phyloP scores from a whole-genome alignment of 768 basidiomycete genomes.

The Mycena epipterygia region DNA sequence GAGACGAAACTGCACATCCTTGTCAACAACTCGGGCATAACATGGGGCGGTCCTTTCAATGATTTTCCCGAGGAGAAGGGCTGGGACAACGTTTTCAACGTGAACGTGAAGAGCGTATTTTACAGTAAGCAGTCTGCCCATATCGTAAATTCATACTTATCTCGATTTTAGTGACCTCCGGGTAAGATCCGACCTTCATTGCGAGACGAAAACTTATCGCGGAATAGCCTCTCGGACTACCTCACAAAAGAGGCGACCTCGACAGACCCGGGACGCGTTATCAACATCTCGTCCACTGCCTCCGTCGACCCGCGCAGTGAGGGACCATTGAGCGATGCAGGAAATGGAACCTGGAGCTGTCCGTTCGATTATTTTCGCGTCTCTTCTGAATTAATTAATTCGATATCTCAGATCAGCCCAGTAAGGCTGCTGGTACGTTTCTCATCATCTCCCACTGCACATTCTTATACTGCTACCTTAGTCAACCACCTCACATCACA shows the following conservation, averaged over 20 bases:
- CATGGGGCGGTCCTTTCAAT: constrained; percentile 81
- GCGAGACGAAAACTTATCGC: neutral
- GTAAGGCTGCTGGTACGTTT: constrained; percentile 80
- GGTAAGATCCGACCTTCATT: neutral
- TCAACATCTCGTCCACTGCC: constrained; percentile 85
- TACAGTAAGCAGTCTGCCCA: constrained; percentile 66
- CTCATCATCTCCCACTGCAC: neutral
- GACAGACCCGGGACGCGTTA: constrained; percentile 78
- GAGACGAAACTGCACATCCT: constrained; percentile 85
- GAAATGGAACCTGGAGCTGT: constrained; percentile 86
- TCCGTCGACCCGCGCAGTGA: constrained; percentile 68
- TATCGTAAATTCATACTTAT: neutral
- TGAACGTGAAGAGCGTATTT: constrained; percentile 90
- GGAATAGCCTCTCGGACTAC: constrained; percentile 64
- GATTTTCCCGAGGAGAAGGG: constrained; percentile 86
- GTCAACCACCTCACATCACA: constrained; percentile 85
- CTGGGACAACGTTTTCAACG: constrained; percentile 86
- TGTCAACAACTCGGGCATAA: constrained; percentile 86
- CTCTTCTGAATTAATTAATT: constrained; percentile 8
- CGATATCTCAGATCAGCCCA: constrained; percentile 71
- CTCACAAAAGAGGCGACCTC: constrained; percentile 76
- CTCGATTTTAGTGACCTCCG: neutral
- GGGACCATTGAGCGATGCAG: constrained; percentile 63
- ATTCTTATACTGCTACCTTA: constrained; percentile 34
- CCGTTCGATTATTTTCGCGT: constrained; percentile 46